These are phyloP conservation scores for Tolypocladium inflatum DNA, from an alignment of 2,329 filamentous ascomycete genomes.

Conservation along the genomic window DNA sequence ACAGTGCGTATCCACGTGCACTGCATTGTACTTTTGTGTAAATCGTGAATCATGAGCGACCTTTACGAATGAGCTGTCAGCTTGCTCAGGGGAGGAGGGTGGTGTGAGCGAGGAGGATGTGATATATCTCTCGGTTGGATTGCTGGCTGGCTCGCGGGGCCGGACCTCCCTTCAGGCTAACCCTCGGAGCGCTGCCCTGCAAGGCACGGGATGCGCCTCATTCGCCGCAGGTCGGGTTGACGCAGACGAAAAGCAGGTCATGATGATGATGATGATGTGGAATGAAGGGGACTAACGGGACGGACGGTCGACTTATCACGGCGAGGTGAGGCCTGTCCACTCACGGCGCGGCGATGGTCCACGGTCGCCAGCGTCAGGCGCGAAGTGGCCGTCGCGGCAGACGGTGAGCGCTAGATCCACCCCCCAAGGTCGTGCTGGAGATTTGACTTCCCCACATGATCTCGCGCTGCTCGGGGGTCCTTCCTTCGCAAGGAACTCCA, in stretches of 20 bases:
- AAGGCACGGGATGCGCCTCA: background rate
- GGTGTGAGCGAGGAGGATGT: background rate
- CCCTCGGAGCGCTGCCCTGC: background rate
- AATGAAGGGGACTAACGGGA: background rate
- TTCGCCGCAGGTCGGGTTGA: background rate
- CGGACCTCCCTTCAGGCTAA: background rate
- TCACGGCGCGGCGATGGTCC: slow-evolving; percentile 14
- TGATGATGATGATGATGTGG: background rate
- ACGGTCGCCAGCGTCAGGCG: slow-evolving; percentile 16
- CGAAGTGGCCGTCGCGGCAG: slow-evolving; percentile 1
- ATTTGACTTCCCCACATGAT: background rate
- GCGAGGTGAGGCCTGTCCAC: slow-evolving; percentile 6
- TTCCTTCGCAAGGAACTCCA: background rate
- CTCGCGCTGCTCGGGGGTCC: background rate
- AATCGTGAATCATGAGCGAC: background rate
- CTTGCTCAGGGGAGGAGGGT: background rate
- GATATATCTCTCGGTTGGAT: background rate
- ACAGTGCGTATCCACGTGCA: background rate
- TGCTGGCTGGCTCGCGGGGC: background rate
- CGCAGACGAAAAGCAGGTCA: too few relatives aligned
- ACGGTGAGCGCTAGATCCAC: slow-evolving; percentile 1
- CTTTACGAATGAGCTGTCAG: background rate
- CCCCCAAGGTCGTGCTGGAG: background rate
- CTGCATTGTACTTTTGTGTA: background rate
- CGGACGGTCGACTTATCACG: background rate